These are phyloP conservation scores for Coemansia sp. DNA, from an alignment of 192 early-diverging fungal species.

Conservation along the genomic window DNA sequence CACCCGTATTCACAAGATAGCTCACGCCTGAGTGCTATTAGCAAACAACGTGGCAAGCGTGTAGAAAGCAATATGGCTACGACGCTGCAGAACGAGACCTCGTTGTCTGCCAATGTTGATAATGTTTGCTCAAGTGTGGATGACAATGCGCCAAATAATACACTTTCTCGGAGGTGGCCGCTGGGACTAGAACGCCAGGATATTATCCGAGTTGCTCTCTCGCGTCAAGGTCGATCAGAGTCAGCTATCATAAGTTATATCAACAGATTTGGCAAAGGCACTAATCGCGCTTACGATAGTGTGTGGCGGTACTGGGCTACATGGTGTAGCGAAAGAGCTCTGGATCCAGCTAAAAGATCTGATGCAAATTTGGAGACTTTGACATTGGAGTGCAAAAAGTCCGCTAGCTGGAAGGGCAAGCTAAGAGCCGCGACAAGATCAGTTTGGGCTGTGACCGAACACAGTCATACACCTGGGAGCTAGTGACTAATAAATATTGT, in stretches of 20 bases:
- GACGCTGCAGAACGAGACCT: not conserved
- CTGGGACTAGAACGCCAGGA: conserved; percentile 1
- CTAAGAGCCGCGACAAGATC: not conserved
- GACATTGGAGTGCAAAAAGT: conserved; percentile 2
- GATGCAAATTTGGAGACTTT: not conserved
- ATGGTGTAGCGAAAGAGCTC: not conserved
- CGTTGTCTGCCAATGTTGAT: not conserved
- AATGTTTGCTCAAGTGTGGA: not conserved
- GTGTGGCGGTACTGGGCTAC: not conserved
- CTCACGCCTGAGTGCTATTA: not conserved
- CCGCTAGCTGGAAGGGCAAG: not conserved
- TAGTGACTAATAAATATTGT: not conserved
- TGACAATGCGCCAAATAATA: not conserved
- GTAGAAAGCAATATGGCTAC: not conserved
- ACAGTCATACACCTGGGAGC: not conserved
- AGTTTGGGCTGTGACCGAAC: not conserved
- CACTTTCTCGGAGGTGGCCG: not conserved
- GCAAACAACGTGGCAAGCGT: not conserved
- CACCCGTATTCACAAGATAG: not conserved
- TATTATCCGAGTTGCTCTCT: not conserved
- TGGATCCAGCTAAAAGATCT: not conserved
- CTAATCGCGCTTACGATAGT: not conserved
- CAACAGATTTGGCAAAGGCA: not conserved
- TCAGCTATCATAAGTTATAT: not conserved
- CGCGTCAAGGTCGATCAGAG: not conserved